Base-by-base conservation (phyloP, 1,284 basidiomycete genomes). In the Cutaneotrichosporon sp. region DNA sequence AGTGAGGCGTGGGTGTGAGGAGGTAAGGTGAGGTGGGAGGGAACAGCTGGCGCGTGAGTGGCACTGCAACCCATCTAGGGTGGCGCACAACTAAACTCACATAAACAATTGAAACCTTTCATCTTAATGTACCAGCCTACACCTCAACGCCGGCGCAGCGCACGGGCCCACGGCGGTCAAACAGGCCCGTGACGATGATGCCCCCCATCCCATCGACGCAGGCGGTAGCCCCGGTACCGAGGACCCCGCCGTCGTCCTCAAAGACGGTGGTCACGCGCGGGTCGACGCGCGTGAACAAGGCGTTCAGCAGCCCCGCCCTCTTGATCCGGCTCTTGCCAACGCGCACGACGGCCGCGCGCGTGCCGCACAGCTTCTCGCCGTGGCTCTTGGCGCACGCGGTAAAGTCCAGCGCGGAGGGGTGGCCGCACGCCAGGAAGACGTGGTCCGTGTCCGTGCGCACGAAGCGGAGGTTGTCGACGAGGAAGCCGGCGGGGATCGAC, bases 401-500 rank as follows among this genome's bases (percentile, higher is more conserved):
- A n/a, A 38, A 59, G 31, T 34, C 50, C 20, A 63, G 27, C 1
- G 24, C 50, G 4, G 33, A 29, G 13, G 58, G 54, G 53, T 63
- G 62, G 1, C 58, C 62, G 3, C 54, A 54, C 6, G 54, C 62
- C 10, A 63, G 54, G 54, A 63, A 59, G 14, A 38, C 24, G 51
- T 63, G 56, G 33, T 52, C 36, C 4, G 18, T 18, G 2, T 24
- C 47, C 18, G 34, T 29, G 11, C 13, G 22, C 22, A 60, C 53
- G 45, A 51, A 59, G 45, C 54, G 58, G 4, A 63, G 54, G 27
- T 59, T 59, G 50, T 59, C 62, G 31, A 63, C 33, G 5, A 33
- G 22, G 50, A 56, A 59, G 11, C 54, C 58, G 13, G 59, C 54
- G 11, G 62, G 62, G 33, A 59, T 34, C 13, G 54, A 56, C 29